A percentile compares a stretch with the other conserved stretches of the same genome.
These are phyloP conservation scores for Globisporangium rhizosaccharum DNA, from an alignment of 352 stramenopile species.

Conservation along the genomic window DNA sequence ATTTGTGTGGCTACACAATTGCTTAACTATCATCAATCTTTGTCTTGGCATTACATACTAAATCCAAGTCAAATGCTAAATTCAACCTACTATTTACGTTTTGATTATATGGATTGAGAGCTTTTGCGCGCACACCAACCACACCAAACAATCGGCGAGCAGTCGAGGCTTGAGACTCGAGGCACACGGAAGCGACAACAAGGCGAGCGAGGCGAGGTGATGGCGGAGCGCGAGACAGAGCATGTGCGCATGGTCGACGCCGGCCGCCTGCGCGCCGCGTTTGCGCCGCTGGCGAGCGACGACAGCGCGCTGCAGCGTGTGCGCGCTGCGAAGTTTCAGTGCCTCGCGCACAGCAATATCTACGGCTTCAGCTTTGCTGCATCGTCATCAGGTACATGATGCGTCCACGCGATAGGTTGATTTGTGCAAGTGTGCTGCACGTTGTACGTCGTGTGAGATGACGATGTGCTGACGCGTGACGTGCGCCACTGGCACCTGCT, in stretches of 20 bases:
- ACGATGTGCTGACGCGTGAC: neutral
- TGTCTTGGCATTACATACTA: too few species aligned
- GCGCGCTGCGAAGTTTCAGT: conserved; percentile 36
- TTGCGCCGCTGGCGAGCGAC: conserved; percentile 21
- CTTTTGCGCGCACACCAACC: too few species aligned
- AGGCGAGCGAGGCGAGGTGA: conserved; percentile 6
- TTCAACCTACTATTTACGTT: too few species aligned
- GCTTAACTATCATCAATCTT: too few species aligned
- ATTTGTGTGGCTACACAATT: too few species aligned
- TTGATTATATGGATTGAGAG: too few species aligned
- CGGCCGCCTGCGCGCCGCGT: conserved; percentile 41
- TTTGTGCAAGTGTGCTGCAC: neutral
- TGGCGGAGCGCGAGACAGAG: conserved; percentile 52
- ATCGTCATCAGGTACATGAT: conserved; percentile 25
- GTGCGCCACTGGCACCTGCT: neutral
- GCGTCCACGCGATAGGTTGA: neutral
- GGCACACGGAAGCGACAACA: neutral
- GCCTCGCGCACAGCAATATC: conserved; percentile 55
- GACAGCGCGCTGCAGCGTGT: conserved; percentile 25
- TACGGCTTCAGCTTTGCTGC: conserved; percentile 54
- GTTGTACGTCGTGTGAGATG: neutral
- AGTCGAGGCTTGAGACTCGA: too few species aligned
- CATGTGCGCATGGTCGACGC: conserved; percentile 76
- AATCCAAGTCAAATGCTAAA: too few species aligned
- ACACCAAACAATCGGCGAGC: too few species aligned